phyloP scores from a whole-genome alignment of 768 basidiomycete species.

The Pulveroboletus sp. region DNA sequence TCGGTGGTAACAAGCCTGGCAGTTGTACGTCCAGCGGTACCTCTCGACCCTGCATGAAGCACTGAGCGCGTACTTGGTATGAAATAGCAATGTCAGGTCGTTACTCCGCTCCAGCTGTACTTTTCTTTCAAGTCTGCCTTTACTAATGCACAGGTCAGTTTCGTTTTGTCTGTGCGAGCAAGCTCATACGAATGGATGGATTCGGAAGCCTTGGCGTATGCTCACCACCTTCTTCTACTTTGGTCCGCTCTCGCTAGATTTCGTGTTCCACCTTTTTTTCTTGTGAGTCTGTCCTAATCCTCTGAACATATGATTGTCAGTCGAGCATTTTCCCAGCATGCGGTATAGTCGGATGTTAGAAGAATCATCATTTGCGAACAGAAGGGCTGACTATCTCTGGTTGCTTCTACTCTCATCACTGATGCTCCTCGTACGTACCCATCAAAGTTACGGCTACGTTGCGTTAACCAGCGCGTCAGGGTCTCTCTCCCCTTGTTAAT shows the following conservation, averaged over 20 bases:
- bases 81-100: slow-evolving; percentile 83
- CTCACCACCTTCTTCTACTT: slow-evolving; percentile 96
- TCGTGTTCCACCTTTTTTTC: slow-evolving; percentile 97
- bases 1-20: slow-evolving; percentile 80
- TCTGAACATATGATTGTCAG: neutral
- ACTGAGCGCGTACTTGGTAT: slow-evolving; percentile 4
- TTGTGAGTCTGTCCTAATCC: slow-evolving; percentile 61
- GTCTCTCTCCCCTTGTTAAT: slow-evolving; percentile 83
- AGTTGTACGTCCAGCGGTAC: slow-evolving; percentile 59
- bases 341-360: slow-evolving; percentile 95
- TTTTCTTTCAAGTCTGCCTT: slow-evolving; percentile 88
- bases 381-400: slow-evolving; percentile 94
- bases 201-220: slow-evolving; percentile 75
- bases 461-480: slow-evolving; percentile 37
- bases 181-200: slow-evolving; percentile 9
- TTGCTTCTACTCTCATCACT: slow-evolving; percentile 78
- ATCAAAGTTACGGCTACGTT: neutral
- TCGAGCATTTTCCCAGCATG: slow-evolving; percentile 59
- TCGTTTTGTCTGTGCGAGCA: neutral
- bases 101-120: slow-evolving; percentile 90
- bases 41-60: neutral
- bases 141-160: slow-evolving; percentile 64
- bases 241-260: slow-evolving; percentile 89
- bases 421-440: slow-evolving; percentile 73
- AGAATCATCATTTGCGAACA: slow-evolving; percentile 92